Evolutionary conservation across 345 rosid species (phyloP).

Genomic region (Streptanthus diversifolius): DNA sequence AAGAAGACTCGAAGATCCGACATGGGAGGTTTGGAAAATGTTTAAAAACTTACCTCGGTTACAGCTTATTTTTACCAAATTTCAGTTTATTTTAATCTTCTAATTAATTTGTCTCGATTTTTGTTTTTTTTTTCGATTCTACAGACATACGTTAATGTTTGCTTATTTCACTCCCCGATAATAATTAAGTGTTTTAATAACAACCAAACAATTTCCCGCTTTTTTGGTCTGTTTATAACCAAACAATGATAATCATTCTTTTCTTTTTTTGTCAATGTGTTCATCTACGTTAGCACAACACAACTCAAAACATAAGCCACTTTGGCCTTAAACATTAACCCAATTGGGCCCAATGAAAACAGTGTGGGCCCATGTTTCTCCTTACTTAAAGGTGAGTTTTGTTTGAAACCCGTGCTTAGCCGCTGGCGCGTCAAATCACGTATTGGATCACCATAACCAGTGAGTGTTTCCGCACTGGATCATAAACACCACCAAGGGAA

Average conservation of each 20-base stretch:
- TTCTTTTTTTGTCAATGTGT: background rate
- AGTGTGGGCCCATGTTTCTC: background rate
- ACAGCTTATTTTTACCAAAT: background rate
- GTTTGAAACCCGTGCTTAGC: background rate
- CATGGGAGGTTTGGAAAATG: conserved; percentile 31
- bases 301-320: background rate
- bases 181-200: background rate
- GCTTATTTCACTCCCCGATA: conserved; percentile 38
- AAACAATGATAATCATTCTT: conserved; percentile 33
- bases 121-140: conserved; percentile 32
- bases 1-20: conserved; percentile 36
- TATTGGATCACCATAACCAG: background rate
- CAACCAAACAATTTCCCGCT: conserved; percentile 13
- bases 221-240: conserved; percentile 35
- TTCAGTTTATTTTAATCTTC: background rate
- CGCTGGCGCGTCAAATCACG: conserved; percentile 26
- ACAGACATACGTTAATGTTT: conserved; percentile 43
- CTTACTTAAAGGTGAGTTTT: background rate
- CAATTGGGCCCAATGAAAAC: background rate
- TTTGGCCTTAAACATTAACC: background rate
- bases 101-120: conserved; percentile 28
- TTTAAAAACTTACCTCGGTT: conserved; percentile 27
- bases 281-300: background rate
- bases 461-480: conserved; percentile 11
- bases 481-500: background rate